These are phyloP conservation scores for Yamadazyma dushanensis DNA, from an alignment of 1,139 yeast genomes.

Conservation along the genomic window DNA sequence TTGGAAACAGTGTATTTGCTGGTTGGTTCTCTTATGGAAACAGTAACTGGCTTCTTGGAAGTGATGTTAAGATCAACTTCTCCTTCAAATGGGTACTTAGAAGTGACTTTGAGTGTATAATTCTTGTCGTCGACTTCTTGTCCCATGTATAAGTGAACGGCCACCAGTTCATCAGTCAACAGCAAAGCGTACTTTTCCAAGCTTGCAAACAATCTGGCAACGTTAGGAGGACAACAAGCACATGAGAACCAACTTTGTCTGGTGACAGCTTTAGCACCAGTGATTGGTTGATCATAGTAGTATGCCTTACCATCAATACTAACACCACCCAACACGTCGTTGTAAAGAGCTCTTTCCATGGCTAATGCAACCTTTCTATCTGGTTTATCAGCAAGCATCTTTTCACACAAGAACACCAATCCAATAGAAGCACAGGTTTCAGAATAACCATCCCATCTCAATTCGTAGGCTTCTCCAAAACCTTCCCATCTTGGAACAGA, in stretches of 20 bases:
- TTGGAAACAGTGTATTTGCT: conserved; percentile 6
- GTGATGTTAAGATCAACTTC: conserved; percentile 6
- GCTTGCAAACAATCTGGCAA: conserved; percentile 18
- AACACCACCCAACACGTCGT: conserved; percentile 20
- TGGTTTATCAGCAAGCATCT: conserved; percentile 14
- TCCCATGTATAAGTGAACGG: conserved; percentile 18
- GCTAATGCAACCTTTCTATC: conserved; percentile 15
- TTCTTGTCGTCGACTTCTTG: conserved; percentile 6
- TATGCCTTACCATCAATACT: conserved; percentile 18
- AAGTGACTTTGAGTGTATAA: conserved; percentile 8
- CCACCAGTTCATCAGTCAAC: conserved; percentile 8
- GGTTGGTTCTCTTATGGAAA: conserved; percentile 16
- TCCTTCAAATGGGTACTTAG: conserved; percentile 17
- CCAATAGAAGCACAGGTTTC: conserved; percentile 26
- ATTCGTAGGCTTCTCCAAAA: conserved; percentile 20
- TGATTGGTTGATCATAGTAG: conserved; percentile 19
- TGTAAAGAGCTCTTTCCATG: conserved; percentile 20
- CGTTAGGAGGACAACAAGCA: conserved; percentile 27
- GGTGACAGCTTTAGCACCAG: conserved; percentile 13
- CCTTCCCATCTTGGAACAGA: conserved; percentile 22
- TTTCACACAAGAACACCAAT: conserved; percentile 15
- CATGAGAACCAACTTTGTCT: conserved; percentile 21
- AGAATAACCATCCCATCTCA: conserved; percentile 21
- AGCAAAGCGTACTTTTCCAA: conserved; percentile 16
- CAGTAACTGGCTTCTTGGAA: conserved; percentile 9